A percentile compares a stretch with the other conserved stretches of the same genome.
These are phyloP conservation scores for Mallotus japonicus DNA, from an alignment of 441 rosid genomes.

Conservation along the genomic window DNA sequence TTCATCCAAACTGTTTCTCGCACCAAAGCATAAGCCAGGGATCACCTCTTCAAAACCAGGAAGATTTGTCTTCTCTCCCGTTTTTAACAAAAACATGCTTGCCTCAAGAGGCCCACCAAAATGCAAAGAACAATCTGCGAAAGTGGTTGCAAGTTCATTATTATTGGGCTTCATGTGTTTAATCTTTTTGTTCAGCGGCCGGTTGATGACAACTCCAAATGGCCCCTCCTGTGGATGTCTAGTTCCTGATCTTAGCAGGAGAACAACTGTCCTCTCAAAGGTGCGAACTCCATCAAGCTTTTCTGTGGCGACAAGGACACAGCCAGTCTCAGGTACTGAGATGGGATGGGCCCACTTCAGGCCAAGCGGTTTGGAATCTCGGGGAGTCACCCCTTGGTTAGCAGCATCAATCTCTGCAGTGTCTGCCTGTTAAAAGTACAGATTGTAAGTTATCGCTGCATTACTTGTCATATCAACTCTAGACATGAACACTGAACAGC, in stretches of 20 bases:
- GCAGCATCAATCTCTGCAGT: constrained; percentile 50
- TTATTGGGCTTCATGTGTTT: constrained; percentile 76
- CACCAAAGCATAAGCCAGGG: constrained; percentile 78
- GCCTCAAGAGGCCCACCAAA: constrained; percentile 95
- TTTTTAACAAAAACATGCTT: constrained; percentile 69
- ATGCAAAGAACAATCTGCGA: constrained; percentile 76
- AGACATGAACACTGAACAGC: too few species aligned
- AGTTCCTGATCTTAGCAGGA: constrained; percentile 82
- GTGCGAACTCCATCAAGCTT: constrained; percentile 80
- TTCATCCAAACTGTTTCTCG: constrained; percentile 72
- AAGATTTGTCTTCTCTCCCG: constrained; percentile 49
- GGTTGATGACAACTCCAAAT: constrained; percentile 83
- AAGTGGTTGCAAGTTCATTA: constrained; percentile 70
- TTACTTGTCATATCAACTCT: not conserved
- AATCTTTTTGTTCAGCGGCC: constrained; percentile 76
- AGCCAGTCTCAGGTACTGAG: constrained; percentile 86
- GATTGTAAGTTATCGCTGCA: not conserved
- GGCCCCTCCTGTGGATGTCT: constrained; percentile 86
- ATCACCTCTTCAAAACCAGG: constrained; percentile 80
- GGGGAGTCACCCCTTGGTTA: constrained; percentile 36
- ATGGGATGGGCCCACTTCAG: constrained; percentile 93
- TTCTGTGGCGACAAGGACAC: constrained; percentile 91
- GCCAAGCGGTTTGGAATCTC: constrained; percentile 52
- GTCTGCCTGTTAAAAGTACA: constrained; percentile 48
- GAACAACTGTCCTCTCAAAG: constrained; percentile 83